These are phyloP conservation scores for Apiotrichum veenhuisii DNA, from an alignment of 1,284 basidiomycete species.

Conservation along the genomic window DNA sequence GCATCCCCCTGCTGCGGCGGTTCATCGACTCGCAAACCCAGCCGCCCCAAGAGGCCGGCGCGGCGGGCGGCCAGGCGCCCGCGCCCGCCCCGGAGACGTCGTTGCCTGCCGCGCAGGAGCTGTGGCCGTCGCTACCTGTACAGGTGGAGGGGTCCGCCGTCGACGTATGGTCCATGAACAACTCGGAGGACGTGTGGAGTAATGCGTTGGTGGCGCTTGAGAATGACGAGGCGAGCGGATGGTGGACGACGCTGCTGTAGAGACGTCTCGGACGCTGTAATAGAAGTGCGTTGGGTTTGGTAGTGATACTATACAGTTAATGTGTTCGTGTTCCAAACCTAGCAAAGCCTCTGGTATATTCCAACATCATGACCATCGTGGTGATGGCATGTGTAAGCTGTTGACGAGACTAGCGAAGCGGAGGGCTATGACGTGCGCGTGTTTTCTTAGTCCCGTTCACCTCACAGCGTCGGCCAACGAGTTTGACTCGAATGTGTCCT, in stretches of 20 bases:
- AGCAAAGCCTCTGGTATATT: too few species aligned
- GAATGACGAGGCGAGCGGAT: conserved; percentile 21
- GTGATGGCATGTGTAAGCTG: too few species aligned
- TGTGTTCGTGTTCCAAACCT: too few species aligned
- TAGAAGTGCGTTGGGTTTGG: neutral
- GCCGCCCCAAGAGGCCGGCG: neutral
- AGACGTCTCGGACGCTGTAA: too few species aligned
- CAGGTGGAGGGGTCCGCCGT: neutral
- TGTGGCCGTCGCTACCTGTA: conserved; percentile 14
- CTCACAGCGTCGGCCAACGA: too few species aligned
- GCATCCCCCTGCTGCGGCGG: conserved; percentile 14
- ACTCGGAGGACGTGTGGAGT: conserved; percentile 22
- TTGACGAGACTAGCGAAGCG: too few species aligned
- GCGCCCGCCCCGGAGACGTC: neutral
- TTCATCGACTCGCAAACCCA: conserved; percentile 17
- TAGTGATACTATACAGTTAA: neutral
- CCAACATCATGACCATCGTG: too few species aligned
- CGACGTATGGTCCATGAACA: conserved; percentile 14
- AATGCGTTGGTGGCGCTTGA: conserved; percentile 22
- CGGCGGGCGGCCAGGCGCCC: neutral
- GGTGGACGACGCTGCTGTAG: conserved; percentile 23
- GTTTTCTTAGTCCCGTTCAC: too few species aligned
- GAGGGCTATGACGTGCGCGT: too few species aligned
- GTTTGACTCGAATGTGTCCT: too few species aligned
- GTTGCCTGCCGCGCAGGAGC: conserved; percentile 14